Evolutionary conservation across 1,284 basidiomycete species (phyloP).

Genomic region (Pyrrhoderma noxium): DNA sequence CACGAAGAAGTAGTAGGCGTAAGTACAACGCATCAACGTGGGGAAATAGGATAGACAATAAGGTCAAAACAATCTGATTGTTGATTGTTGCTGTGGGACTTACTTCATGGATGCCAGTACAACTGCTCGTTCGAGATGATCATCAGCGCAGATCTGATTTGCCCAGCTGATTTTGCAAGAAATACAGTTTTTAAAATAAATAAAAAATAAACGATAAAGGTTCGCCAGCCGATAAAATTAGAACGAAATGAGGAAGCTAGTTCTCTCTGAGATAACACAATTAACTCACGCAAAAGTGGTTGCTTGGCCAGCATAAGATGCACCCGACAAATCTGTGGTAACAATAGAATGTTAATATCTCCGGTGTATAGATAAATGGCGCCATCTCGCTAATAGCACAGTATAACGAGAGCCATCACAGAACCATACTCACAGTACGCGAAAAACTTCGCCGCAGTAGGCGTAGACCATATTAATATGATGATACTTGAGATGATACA

Average conservation of each 20-base stretch:
- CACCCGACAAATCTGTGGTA: conserved; percentile 47
- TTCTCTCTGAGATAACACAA: background rate
- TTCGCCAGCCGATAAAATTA: background rate
- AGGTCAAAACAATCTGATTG: background rate
- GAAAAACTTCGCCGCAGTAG: conserved; percentile 55
- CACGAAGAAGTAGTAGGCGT: background rate
- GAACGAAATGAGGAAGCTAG: background rate
- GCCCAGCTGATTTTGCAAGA: conserved; percentile 41
- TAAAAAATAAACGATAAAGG: too few species aligned
- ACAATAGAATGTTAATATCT: background rate
- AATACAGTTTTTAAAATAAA: too few species aligned
- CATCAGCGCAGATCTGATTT: conserved; percentile 62
- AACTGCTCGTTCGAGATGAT: conserved; percentile 57
- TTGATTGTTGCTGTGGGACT: conserved; percentile 20
- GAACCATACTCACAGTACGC: conserved; percentile 46
- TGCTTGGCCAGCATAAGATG: conserved; percentile 60
- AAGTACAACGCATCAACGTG: background rate
- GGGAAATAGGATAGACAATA: background rate
- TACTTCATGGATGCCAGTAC: conserved; percentile 68
- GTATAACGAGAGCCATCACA: background rate
- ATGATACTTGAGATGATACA: conserved; percentile 49
- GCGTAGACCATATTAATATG: conserved; percentile 50
- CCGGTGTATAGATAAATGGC: background rate
- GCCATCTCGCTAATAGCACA: background rate
- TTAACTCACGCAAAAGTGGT: conserved; percentile 57